Evolutionary conservation across 345 rosid species (phyloP).

Genomic region (Salix caprea): DNA sequence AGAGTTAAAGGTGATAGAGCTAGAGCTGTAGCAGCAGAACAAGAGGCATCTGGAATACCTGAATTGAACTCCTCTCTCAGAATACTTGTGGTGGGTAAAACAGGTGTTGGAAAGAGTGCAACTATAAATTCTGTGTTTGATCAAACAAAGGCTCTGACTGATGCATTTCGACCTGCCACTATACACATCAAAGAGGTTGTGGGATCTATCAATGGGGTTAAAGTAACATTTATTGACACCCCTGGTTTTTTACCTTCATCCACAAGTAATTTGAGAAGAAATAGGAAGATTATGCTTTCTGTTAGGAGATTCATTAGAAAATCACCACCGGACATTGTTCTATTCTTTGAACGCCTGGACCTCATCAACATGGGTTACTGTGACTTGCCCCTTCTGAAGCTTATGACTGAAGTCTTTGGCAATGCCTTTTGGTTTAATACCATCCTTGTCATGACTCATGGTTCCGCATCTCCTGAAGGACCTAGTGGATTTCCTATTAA

Average conservation of each 20-base stretch:
- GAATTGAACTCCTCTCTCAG: slow-evolving; percentile 61
- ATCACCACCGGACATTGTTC: slow-evolving; percentile 76
- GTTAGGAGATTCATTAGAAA: slow-evolving; percentile 62
- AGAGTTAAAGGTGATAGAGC: slow-evolving; percentile 44
- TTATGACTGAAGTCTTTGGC: slow-evolving; percentile 74
- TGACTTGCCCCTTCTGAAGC: slow-evolving; percentile 73
- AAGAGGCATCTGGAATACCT: slow-evolving; percentile 67
- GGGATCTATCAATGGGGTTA: slow-evolving; percentile 66
- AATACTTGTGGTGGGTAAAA: slow-evolving; percentile 81
- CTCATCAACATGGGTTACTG: slow-evolving; percentile 51
- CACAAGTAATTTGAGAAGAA: slow-evolving; percentile 50
- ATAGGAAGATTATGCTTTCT: slow-evolving; percentile 64
- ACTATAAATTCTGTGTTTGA: slow-evolving; percentile 83
- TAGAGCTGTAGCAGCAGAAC: slow-evolving; percentile 57
- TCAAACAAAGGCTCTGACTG: slow-evolving; percentile 58
- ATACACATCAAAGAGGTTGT: slow-evolving; percentile 56
- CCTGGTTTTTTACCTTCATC: slow-evolving; percentile 76
- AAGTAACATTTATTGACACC: slow-evolving; percentile 77
- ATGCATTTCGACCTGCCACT: slow-evolving; percentile 80
- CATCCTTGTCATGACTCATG: slow-evolving; percentile 84
- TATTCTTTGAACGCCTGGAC: slow-evolving; percentile 80
- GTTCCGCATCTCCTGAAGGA: slow-evolving; percentile 67
- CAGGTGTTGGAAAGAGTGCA: slow-evolving; percentile 98
- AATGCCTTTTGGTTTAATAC: slow-evolving; percentile 82
- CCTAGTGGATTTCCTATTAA: slow-evolving; percentile 55